These are phyloP conservation scores for Penicillium occitanis DNA, from an alignment of 2,329 filamentous ascomycete species.

Conservation along the genomic window DNA sequence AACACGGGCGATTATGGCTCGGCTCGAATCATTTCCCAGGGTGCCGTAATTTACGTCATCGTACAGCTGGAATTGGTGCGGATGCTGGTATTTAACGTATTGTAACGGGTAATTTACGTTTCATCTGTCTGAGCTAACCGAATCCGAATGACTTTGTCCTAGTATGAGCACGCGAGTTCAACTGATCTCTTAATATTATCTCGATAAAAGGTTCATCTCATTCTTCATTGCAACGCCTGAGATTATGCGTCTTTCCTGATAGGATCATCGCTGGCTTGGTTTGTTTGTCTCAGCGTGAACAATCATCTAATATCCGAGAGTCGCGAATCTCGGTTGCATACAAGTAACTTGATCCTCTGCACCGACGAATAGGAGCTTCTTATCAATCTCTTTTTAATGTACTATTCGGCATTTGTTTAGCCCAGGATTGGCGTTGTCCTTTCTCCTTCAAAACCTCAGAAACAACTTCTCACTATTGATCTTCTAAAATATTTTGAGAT, in stretches of 20 bases:
- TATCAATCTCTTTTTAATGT: not conserved
- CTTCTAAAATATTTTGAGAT: too few species aligned
- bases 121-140: not conserved
- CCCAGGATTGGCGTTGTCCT: too few species aligned
- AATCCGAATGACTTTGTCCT: not conserved
- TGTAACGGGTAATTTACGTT: not conserved
- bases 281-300: not conserved
- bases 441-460: not conserved
- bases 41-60: slow-evolving; percentile 7
- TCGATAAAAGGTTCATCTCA: too few species aligned
- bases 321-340: not conserved
- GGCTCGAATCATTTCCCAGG: not conserved
- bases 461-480: not conserved
- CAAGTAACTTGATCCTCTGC: not conserved
- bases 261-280: not conserved
- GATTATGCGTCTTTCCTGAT: not conserved
- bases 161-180: not conserved
- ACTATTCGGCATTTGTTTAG: not conserved
- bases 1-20: not conserved
- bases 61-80: not conserved
- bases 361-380: not conserved
- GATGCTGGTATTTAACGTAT: not conserved
- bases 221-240: not conserved
- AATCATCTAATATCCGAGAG: not conserved
- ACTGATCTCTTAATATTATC: not conserved